Evolutionary conservation across 208 protist genomes (phyloP), one percentile per base, ranked within the genome.

Genomic region (Crithidia sp.): DNA sequence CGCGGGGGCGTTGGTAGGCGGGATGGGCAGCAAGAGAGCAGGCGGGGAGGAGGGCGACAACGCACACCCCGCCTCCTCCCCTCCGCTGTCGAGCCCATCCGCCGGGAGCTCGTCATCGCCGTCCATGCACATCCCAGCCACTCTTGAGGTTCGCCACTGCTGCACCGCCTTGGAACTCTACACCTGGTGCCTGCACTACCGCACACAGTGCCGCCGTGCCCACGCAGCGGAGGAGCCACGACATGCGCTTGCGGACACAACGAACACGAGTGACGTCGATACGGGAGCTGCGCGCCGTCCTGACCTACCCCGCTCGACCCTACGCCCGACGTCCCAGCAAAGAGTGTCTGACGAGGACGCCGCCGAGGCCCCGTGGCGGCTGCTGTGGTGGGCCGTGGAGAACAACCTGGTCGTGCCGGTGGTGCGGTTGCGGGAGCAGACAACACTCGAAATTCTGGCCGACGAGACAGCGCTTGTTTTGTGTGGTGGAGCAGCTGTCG

Each of bases 381-480:
- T 81, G 16, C 76, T 81, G n/a, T 81, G 76, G 76, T 81, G 76
- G 76, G 68, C 76, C 3, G 65, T 76, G 36, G 57, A 73, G 57
- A 81, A 81, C 55, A 76, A 16, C 39, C 55, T 81, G 9, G 49
- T 81, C 37, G 52, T 72, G 16, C 69, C 76, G 7, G 66, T 82
- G 28, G 67, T 74, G 61, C 74, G 67, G 59, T 67, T 43, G 7
- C 59, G 67, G 45, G 77, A 67, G 4, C 64, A 70, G 54, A 16
- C 49, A 5, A 77, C 64, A 37, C 70, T 77, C 13, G 78, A 78
- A 54, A 56, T 79, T 5, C 68, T 83, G 6, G 67, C 74, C 2
- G 81, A 83, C 45, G 67, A 73, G 40, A 86, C 81, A 9, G 64
- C 81, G n/a, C 7, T 73, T 86, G 5, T 86, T 83, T 56, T 82